A percentile compares a stretch with the other conserved stretches of the same genome.
Conservation (phyloP, 192 early-diverging fungal genomes). For the Coemansia brasiliensis region DNA sequence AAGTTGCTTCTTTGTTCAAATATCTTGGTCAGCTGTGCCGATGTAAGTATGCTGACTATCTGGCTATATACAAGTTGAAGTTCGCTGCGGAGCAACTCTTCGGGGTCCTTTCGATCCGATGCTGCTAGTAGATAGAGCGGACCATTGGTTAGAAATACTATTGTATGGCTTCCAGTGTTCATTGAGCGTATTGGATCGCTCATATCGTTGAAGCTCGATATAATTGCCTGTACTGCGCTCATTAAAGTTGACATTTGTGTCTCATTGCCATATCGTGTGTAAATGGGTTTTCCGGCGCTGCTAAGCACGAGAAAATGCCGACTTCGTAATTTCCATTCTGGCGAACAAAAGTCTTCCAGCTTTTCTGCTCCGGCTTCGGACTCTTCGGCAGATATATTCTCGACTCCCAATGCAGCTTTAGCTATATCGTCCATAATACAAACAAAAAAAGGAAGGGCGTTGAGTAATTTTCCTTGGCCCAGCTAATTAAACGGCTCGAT, state of each 20-base stretch:
- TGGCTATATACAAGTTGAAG: conserved; percentile 78
- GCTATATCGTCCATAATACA: conserved; percentile 8
- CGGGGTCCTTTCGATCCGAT: conserved; percentile 76
- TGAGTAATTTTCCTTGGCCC: no score
- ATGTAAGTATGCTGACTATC: conserved; percentile 81
- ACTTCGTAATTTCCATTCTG: conserved; percentile 37
- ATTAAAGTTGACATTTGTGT: conserved; percentile 80
- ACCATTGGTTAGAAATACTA: conserved; percentile 79
- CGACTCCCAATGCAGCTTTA: neutral
- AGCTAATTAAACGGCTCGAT: no score
- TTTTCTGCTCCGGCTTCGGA: conserved; percentile 22
- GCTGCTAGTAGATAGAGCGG: conserved; percentile 87
- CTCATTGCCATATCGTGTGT: conserved; percentile 90
- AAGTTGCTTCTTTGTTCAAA: conserved; percentile 85
- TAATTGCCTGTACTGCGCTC: conserved; percentile 87
- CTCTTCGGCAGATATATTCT: no score
- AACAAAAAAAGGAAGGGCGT: conserved; percentile 2
- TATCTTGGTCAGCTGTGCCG: conserved; percentile 76
- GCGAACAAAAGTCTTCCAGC: conserved; percentile 43
- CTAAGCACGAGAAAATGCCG: conserved; percentile 94
- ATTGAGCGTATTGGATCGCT: conserved; percentile 72
- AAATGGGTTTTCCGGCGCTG: conserved; percentile 94
- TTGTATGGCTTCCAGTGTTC: conserved; percentile 65
- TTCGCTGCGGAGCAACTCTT: conserved; percentile 74
- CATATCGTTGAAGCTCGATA: conserved; percentile 80